Conservation (phyloP, 2,329 filamentous ascomycete species). For the Helotiales sp. region DNA sequence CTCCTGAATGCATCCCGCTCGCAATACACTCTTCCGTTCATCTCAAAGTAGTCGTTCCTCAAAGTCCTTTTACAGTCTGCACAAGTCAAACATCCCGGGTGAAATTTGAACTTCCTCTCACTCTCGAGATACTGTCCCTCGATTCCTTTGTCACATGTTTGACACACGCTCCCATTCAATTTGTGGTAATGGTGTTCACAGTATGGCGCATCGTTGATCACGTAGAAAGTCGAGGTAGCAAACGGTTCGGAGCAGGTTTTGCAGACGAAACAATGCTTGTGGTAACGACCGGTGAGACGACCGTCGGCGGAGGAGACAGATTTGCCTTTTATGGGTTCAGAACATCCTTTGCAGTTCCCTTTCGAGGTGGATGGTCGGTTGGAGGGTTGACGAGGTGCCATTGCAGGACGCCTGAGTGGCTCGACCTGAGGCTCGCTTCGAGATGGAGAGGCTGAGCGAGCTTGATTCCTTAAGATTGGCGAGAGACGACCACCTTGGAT, state of each 20-base stretch:
- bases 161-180: constrained; percentile 84
- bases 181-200: constrained; percentile 92
- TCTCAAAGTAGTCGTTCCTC: constrained; percentile 87
- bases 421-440: constrained; percentile 8
- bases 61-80: constrained; percentile 73
- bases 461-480: constrained; percentile 23
- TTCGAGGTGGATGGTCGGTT: constrained; percentile 30
- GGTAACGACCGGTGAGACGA: constrained; percentile 86
- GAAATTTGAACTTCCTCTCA: constrained; percentile 74
- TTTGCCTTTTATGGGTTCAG: constrained; percentile 78
- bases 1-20: constrained; percentile 71
- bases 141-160: constrained; percentile 78
- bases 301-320: constrained; percentile 93
- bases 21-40: constrained; percentile 77
- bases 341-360: constrained; percentile 82
- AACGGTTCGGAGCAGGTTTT: constrained; percentile 80
- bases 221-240: constrained; percentile 87
- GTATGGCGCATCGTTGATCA: constrained; percentile 82
- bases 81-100: constrained; percentile 84
- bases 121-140: constrained; percentile 94
- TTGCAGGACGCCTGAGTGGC: constrained; percentile 4
- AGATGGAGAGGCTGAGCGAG: constrained; percentile 16
- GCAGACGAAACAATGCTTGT: constrained; percentile 94
- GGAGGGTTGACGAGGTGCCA: constrained; percentile 2
- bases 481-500: constrained; percentile 42